Evolutionary conservation across 108 stramenopile genomes (phyloP), one percentile per base, ranked within the genome.

Genomic region (Conticribra weissflogii): DNA sequence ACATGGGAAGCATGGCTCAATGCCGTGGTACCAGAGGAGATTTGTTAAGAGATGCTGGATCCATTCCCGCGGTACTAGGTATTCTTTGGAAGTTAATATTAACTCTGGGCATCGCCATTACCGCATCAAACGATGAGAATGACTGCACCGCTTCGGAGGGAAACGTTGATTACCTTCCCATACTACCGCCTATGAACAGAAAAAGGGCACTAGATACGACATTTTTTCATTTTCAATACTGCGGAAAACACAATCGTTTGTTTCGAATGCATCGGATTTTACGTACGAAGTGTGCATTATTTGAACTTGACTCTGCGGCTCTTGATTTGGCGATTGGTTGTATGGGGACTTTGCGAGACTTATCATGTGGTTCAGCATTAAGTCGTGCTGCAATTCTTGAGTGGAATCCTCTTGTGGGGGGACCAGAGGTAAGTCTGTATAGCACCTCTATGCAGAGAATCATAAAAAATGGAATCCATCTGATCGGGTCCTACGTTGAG

Each of bases 1-100:
- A 65, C 18, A 81, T 81, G 81, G 81, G 81, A 19, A 67, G 71
- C 33, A 77, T 81, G 81, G 76, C 81, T 5, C 75, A 63, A 63
- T 77, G 75, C 45, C 75, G 81, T 18, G 81, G 81, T 24, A 34
- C 41, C 19, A 23, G 76, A 55, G 81, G 81, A 28, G 81, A 77
- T 49, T 45, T 30, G 3, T 59, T 81, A 19, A 63, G 81, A 22
- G 65, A 81, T 16, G 76, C 76, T 28, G 81, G 81, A 46, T 70
- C 81, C 3, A 72, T 81, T 34, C 24, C 46, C 24, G 63, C 76
- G 55, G 45, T 81, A 3, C 76, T 81, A 0, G 32, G 41, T 7
- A 61, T 56, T 30, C 71, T 72, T 14, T 66, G 63, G 60, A 61
- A 70, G 56, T 56, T 77, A 32, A 59, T 53, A 14, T 30, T 33